These are phyloP conservation scores for Hericium rajendrae DNA, from an alignment of 768 basidiomycete species.

Conservation along the genomic window DNA sequence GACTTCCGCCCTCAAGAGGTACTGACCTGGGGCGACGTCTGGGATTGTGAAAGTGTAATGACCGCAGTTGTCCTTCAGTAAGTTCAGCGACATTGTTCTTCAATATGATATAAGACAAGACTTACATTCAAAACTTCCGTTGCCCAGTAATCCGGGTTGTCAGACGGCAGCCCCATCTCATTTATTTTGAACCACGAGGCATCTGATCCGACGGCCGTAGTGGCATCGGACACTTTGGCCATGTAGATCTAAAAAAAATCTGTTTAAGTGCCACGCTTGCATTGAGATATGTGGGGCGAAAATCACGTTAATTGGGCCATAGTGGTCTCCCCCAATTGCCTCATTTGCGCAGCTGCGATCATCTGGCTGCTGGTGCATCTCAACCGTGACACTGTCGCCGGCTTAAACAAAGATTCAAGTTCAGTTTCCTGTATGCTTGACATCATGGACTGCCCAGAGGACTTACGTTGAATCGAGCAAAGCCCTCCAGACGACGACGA, in stretches of 20 bases:
- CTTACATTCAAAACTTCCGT: conserved; percentile 28
- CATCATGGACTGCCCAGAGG: not conserved
- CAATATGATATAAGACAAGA: not conserved
- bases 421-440: not conserved
- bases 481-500: conserved; percentile 25
- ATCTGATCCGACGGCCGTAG: conserved; percentile 31
- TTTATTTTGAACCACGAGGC: conserved; percentile 44
- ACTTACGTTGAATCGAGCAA: conserved; percentile 18
- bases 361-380: conserved; percentile 45
- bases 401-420: conserved; percentile 18
- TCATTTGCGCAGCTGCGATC: conserved; percentile 36
- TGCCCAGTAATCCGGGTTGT: conserved; percentile 38
- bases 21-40: conserved; percentile 32
- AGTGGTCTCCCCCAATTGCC: conserved; percentile 44
- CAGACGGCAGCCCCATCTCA: conserved; percentile 39
- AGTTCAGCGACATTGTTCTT: not conserved
- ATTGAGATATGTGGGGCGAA: not conserved
- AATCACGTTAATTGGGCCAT: conserved; percentile 33
- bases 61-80: conserved; percentile 37
- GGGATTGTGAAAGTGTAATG: conserved; percentile 43
- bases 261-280: not conserved
- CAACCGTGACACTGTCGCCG: conserved; percentile 37
- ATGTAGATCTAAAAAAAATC: conserved; percentile 29
- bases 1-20: conserved; percentile 41
- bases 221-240: conserved; percentile 38